These are phyloP conservation scores for Panicum hallii DNA, from an alignment of 202 grass and related monocot species.

Conservation along the genomic window DNA sequence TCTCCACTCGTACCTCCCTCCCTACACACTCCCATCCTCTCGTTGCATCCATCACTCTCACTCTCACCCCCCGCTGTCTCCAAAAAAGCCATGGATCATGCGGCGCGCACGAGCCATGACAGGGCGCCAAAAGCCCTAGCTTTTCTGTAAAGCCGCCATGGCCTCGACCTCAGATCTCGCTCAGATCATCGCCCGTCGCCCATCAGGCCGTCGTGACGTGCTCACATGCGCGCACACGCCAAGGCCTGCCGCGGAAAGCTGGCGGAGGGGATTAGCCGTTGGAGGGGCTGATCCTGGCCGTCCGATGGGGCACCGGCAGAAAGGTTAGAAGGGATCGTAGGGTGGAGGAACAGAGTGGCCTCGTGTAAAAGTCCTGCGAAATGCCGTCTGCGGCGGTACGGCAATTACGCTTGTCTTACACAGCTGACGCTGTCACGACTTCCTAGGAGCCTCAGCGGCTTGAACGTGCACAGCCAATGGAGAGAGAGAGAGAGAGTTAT, in stretches of 20 bases:
- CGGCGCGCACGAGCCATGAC: constrained; percentile 10
- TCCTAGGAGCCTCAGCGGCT: constrained; percentile 39
- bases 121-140: constrained; percentile 14
- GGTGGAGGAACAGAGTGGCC: too few relatives aligned
- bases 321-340: not conserved
- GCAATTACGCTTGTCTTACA: constrained; percentile 12
- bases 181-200: not conserved
- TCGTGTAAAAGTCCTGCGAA: too few relatives aligned
- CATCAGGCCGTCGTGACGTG: not conserved
- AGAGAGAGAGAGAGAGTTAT: too few relatives aligned
- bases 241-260: not conserved
- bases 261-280: not conserved
- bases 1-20: too few relatives aligned
- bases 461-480: constrained; percentile 22
- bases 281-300: not conserved
- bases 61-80: not conserved
- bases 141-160: constrained; percentile 41
- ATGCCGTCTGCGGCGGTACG: too few relatives aligned
- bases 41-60: not conserved
- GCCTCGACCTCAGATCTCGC: not conserved
- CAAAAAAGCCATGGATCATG: constrained; percentile 26
- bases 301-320: not conserved
- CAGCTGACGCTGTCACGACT: not conserved
- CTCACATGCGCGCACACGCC: constrained; percentile 12
- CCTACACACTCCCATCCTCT: not conserved